These are phyloP conservation scores for Paecilomyces dactylethromorphus DNA, from an alignment of 2,329 filamentous ascomycete species.

Conservation along the genomic window DNA sequence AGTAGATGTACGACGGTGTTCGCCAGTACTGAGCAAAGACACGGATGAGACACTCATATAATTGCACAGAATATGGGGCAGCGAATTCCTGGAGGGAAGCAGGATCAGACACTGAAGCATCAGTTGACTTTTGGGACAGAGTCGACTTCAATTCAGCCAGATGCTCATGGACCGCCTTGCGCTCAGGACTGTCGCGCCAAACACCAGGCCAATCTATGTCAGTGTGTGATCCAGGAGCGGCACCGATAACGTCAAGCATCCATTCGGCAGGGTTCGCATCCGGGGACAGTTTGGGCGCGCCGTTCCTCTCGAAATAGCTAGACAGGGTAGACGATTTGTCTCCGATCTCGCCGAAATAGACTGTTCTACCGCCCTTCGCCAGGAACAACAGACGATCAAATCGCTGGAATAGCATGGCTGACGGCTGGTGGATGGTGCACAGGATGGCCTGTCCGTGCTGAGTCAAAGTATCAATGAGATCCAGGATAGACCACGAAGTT, in stretches of 20 bases:
- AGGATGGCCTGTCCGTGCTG: conserved; percentile 47
- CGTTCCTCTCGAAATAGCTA: conserved; percentile 69
- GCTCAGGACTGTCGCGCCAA: conserved; percentile 55
- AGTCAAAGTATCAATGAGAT: conserved; percentile 57
- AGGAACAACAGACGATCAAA: conserved; percentile 73
- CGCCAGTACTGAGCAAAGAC: conserved; percentile 90
- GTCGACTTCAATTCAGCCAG: conserved; percentile 46
- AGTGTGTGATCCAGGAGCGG: conserved; percentile 54
- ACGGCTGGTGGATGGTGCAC: conserved; percentile 52
- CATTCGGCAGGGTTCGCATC: conserved; percentile 70
- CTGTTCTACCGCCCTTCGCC: conserved; percentile 66
- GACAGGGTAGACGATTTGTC: conserved; percentile 62
- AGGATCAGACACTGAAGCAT: conserved; percentile 11
- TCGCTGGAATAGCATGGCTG: conserved; percentile 46
- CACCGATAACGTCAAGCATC: conserved; percentile 37
- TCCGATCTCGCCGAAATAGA: conserved; percentile 78
- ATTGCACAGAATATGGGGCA: conserved; percentile 61
- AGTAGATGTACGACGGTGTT: conserved; percentile 79
- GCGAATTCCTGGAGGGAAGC: conserved; percentile 70
- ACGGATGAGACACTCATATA: conserved; percentile 56
- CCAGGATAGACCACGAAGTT: conserved; percentile 57
- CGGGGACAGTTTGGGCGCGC: conserved; percentile 57
- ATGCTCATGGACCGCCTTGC: conserved; percentile 43
- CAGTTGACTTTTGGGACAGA: conserved; percentile 25
- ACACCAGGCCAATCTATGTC: conserved; percentile 57